Base-by-base conservation (phyloP, 1,139 yeast genomes). In the Magnusiomyces tetraspermus region DNA sequence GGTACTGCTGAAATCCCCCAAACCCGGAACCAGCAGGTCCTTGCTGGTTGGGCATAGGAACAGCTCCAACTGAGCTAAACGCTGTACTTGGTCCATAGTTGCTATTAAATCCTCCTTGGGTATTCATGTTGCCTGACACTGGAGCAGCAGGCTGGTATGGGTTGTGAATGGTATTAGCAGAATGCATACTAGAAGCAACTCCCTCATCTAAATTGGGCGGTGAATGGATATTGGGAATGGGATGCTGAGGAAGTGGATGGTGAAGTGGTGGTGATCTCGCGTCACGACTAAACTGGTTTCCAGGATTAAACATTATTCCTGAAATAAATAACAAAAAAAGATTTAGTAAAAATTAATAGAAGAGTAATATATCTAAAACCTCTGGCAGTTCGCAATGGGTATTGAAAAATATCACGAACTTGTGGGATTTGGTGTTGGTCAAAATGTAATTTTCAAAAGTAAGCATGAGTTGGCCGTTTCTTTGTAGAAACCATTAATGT, bases 171-270 rank as follows among this genome's bases (percentile, higher is more conserved):
- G 17, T 15, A 15, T 33, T 15, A 33, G 5, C n/a, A 15, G 38
- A 4, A 33, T 8, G 38, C 17, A 15, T 4, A 33, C 38, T 15
- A 4, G 42, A 17, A 19, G 11, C 42, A 17, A n/a, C n/a, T n/a
- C 11, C 40, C 15, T 56, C 60, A 15, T 62, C 65, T 6, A 60
- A 54, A n/a, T 67, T 68, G 3, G 70, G 69, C 2, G 71, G 70
- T 26, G 70, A 65, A 42, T 67, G 59, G 59, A 68, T 64, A 37
- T 70, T 68, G 21, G 72, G 72, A 45, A 72, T 69, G 6, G 75
- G 72, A 56, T 73, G 76, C 64, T 72, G 76, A 8, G 76, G 76
- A 13, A 72, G 70, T 6, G 76, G 76, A 52, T 73, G 76, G 57
- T 72, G 76, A 53, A 73, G 61, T 6, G 76, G 76, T 24, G 75